These are phyloP conservation scores for Mycena citricolor DNA, from an alignment of 1,284 basidiomycete species.

Conservation along the genomic window DNA sequence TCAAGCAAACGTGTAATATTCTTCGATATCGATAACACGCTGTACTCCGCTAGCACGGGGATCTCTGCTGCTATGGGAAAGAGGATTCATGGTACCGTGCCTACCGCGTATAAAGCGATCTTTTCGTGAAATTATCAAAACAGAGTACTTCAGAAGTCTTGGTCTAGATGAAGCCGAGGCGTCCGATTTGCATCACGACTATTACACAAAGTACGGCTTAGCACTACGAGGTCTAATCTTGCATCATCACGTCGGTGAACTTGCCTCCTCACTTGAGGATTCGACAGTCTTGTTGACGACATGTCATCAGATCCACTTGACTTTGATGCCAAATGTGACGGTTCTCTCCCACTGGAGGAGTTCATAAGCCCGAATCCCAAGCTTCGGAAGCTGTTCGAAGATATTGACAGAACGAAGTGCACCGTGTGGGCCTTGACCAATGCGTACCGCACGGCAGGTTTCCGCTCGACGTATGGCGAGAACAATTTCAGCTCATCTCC, in stretches of 20 bases:
- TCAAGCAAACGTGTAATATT: too few relatives aligned
- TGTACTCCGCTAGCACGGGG: slow-evolving; percentile 74
- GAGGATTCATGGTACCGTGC: slow-evolving; percentile 66
- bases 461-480: not conserved
- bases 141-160: slow-evolving; percentile 76
- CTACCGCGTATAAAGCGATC: slow-evolving; percentile 1
- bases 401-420: slow-evolving; percentile 76
- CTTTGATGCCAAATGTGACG: slow-evolving; percentile 84
- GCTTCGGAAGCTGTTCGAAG: slow-evolving; percentile 68
- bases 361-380: slow-evolving; percentile 69
- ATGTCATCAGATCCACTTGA: slow-evolving; percentile 71
- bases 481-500: slow-evolving; percentile 4
- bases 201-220: slow-evolving; percentile 82
- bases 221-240: slow-evolving; percentile 81
- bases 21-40: slow-evolving; percentile 88
- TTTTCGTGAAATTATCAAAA: slow-evolving; percentile 3
- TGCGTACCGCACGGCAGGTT: slow-evolving; percentile 67
- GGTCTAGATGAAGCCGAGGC: slow-evolving; percentile 73
- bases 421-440: slow-evolving; percentile 85
- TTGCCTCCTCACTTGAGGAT: slow-evolving; percentile 16
- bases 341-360: slow-evolving; percentile 78
- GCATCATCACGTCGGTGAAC: slow-evolving; percentile 76
- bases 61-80: slow-evolving; percentile 82
- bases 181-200: slow-evolving; percentile 67
- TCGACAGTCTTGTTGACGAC: not conserved